Evolutionary conservation across 1,284 basidiomycete species (phyloP).

Genomic region (Papiliotrema flavescens): DNA sequence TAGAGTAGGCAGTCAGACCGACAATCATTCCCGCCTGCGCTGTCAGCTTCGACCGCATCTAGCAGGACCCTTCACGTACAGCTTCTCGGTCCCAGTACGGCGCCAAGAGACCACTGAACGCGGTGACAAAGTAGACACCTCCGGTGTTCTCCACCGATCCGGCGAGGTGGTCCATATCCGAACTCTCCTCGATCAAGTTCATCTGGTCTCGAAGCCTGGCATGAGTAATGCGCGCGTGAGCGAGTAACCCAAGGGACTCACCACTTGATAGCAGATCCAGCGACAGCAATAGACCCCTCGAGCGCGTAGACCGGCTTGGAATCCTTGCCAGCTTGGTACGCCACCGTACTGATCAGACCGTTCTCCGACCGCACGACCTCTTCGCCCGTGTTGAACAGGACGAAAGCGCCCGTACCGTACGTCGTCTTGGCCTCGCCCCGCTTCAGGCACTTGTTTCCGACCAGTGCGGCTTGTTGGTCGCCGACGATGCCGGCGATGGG

Average conservation of each 20-base stretch:
- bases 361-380: constrained; percentile 81
- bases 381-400: constrained; percentile 82
- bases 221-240: constrained; percentile 5
- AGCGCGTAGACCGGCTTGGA: constrained; percentile 84
- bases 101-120: constrained; percentile 86
- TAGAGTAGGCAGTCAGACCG: constrained; percentile 83
- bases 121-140: constrained; percentile 97
- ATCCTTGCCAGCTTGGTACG: constrained; percentile 81
- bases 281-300: constrained; percentile 93
- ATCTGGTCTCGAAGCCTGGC: constrained; percentile 81
- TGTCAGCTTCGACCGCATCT: constrained; percentile 65
- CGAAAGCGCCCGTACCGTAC: constrained; percentile 93
- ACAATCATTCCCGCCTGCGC: constrained; percentile 27
- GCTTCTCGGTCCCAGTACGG: constrained; percentile 54
- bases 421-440: constrained; percentile 90
- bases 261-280: constrained; percentile 93
- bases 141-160: constrained; percentile 73
- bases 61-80: constrained; percentile 13
- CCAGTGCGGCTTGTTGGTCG: constrained; percentile 93
- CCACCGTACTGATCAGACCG: constrained; percentile 84
- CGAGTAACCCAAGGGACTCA: constrained; percentile 27
- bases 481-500: constrained; percentile 89
- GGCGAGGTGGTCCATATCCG: constrained; percentile 82
- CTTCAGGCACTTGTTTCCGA: constrained; percentile 89
- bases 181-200: constrained; percentile 72